These are phyloP conservation scores for Paraphoma sp. DNA, from an alignment of 2,329 filamentous ascomycete genomes.

Conservation along the genomic window DNA sequence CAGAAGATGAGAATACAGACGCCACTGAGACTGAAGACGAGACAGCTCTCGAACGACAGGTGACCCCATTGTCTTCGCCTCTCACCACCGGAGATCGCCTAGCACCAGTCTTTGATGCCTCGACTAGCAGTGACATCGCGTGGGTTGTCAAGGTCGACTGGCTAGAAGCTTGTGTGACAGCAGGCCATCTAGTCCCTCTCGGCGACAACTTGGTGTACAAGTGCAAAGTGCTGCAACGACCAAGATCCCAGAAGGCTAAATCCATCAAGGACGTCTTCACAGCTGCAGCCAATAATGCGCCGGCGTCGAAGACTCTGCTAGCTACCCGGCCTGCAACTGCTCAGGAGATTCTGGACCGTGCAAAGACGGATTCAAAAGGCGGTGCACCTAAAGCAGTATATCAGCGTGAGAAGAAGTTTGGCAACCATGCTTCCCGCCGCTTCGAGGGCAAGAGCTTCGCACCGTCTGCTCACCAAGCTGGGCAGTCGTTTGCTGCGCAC, in stretches of 20 bases:
- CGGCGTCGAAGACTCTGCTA: constrained; percentile 25
- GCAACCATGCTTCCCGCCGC: constrained; percentile 31
- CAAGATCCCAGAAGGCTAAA: constrained; percentile 30
- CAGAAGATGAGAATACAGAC: constrained; percentile 25
- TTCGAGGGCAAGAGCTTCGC: constrained; percentile 44
- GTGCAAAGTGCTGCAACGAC: constrained; percentile 53
- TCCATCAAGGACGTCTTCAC: constrained; percentile 25
- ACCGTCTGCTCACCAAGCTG: constrained; percentile 22
- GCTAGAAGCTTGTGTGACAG: constrained; percentile 57
- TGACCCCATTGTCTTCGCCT: constrained; percentile 12
- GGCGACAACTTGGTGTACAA: constrained; percentile 60
- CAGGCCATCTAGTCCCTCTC: constrained; percentile 53
- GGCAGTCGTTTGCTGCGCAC: constrained; percentile 19
- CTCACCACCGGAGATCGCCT: not conserved
- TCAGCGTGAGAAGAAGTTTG: constrained; percentile 13
- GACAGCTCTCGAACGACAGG: constrained; percentile 2
- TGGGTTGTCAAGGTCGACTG: constrained; percentile 62
- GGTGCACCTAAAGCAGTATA: constrained; percentile 17
- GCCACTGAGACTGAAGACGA: constrained; percentile 22
- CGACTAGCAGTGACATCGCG: constrained; percentile 42
- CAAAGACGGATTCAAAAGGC: constrained; percentile 55
- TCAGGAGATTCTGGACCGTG: constrained; percentile 59
- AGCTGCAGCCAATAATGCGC: constrained; percentile 2
- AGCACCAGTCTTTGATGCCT: constrained; percentile 20
- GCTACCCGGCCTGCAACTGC: constrained; percentile 26